Base-by-base conservation (phyloP, 345 rosid genomes). In the Carallia brachiata region DNA sequence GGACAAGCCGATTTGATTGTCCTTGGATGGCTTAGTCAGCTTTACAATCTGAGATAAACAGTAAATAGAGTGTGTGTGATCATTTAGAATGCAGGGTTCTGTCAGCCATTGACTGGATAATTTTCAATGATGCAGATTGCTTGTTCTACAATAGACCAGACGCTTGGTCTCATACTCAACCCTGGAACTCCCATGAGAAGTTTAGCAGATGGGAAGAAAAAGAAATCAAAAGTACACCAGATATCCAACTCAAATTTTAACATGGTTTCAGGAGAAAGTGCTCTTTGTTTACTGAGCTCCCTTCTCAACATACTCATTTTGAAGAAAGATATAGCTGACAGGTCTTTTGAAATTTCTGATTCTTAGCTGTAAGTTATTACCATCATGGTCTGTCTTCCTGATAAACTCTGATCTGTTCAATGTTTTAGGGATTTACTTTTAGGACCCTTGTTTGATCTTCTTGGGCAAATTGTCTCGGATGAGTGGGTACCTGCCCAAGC, bases 401-500 rank as follows among this genome's bases (percentile, higher is more conserved):
- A 72, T 52, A 70, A 66, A 63, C n/a, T 47, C 6, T 32, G 23
- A 57, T 58, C 27, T 48, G 61, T 65, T 71, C 6, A 52, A 63
- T 66, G 68, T 56, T 60, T 62, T 65, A 95, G 99, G 96, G 91
- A 83, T 66, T 78, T 62, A 67, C 88, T 92, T 32, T 56, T 95
- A 72, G 89, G 85, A 52, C 87, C 96, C 58, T 81, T 95, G 75
- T 88, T 92, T 78, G 84, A 83, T 82, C 86, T 95, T 81, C 88
- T 95, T 16, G 79, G 78, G 62, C 84, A 79, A 73, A 69, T 76
- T 4, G 81, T 83, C 77, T 85, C 83, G 0, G 67, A 81, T 68
- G 90, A 84, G 65, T 85, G 87, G 89, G 58, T 73, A 30, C 68
- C 73, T 44, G 55, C 79, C 44, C 76, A 82, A 70, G 65, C 85